Evolutionary conservation across 2,329 filamentous ascomycete species (phyloP).

Genomic region (Diaporthe humulicola): DNA sequence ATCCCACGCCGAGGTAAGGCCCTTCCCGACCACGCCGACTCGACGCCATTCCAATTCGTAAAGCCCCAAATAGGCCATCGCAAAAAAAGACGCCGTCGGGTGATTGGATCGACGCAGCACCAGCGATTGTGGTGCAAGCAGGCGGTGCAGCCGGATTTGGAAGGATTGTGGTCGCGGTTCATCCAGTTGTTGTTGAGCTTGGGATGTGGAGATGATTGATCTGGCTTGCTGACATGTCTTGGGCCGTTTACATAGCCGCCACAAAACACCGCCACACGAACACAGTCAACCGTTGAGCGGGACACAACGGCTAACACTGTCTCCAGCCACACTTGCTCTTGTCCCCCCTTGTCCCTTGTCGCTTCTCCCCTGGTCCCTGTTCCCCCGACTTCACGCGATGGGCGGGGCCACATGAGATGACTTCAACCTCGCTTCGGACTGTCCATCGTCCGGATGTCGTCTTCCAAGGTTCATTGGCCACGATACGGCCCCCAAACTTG

Average conservation of each 20-base stretch:
- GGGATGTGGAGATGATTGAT: not conserved
- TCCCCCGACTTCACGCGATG: conserved; percentile 7
- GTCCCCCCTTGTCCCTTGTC: too few relatives aligned
- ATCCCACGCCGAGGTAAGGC: not conserved
- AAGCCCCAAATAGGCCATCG: not conserved
- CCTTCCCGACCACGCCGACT: not conserved
- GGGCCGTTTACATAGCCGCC: not conserved
- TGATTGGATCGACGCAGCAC: not conserved
- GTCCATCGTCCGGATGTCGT: not conserved
- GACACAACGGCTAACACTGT: not conserved
- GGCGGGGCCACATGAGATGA: conserved; percentile 7
- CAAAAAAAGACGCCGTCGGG: not conserved
- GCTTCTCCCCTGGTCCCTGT: not conserved
- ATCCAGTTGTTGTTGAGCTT: not conserved
- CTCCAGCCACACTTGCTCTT: not conserved
- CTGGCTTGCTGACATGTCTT: not conserved
- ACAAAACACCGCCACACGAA: conserved; percentile 21
- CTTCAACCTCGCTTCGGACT: conserved; percentile 15
- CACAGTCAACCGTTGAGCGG: not conserved
- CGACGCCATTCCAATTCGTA: conserved; percentile 1
- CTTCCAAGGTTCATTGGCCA: not conserved
- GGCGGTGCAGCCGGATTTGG: not conserved
- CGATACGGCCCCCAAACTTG: conserved; percentile 34
- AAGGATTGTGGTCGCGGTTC: not conserved
- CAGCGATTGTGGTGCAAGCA: not conserved